A percentile compares a stretch with the other conserved stretches of the same genome.
phyloP scores from a whole-genome alignment of 441 rosid genomes.

The Breynia disticha region DNA sequence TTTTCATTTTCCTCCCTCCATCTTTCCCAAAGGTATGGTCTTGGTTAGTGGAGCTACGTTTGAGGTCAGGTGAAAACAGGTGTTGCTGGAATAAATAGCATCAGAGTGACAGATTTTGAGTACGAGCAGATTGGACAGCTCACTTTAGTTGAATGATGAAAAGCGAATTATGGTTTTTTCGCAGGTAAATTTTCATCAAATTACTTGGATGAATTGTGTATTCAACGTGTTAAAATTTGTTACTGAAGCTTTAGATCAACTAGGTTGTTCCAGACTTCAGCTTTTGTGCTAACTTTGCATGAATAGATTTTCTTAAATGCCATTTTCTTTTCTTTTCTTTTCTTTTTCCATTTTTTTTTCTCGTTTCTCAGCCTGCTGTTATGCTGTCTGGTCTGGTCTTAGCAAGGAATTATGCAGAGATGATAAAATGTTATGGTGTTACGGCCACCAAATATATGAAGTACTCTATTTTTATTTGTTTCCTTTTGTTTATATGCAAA shows the following conservation, averaged over 20 bases:
- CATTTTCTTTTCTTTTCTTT: no score
- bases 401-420: no score
- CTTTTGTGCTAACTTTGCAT: no score
- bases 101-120: slow-evolving; percentile 20
- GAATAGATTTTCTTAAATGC: no score
- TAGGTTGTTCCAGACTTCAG: no score
- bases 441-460: no score
- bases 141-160: slow-evolving; percentile 22
- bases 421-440: no score
- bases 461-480: no score
- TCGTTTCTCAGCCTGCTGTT: no score
- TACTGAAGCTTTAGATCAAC: not conserved
- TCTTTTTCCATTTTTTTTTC: no score
- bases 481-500: no score
- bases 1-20: slow-evolving; percentile 10
- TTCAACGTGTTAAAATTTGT: not conserved
- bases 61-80: slow-evolving; percentile 36
- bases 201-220: slow-evolving; percentile 16
- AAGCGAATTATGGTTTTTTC: slow-evolving; percentile 18
- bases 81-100: slow-evolving; percentile 36
- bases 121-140: slow-evolving; percentile 29
- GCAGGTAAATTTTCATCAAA: slow-evolving; percentile 40
- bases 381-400: no score
- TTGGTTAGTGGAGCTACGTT: slow-evolving; percentile 41
- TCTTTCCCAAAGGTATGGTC: slow-evolving; percentile 28